These are phyloP conservation scores for Phytophthora lateralis DNA, from an alignment of 352 stramenopile genomes.

Conservation along the genomic window DNA sequence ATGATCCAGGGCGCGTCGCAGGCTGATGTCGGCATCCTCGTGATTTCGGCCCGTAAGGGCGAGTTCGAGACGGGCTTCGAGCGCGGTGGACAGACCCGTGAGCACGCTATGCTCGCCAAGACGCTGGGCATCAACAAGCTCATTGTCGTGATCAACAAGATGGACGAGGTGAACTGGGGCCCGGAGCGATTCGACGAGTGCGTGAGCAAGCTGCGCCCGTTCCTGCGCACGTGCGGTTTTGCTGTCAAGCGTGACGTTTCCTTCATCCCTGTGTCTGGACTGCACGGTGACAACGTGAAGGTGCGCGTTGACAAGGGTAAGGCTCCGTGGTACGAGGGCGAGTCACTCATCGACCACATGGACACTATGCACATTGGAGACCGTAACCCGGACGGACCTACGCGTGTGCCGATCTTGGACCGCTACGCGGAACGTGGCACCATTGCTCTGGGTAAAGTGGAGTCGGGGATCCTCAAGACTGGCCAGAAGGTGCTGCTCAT, in stretches of 20 bases:
- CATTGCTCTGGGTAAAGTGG: conserved; percentile 98
- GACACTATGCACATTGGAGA: conserved; percentile 93
- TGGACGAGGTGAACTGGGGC: conserved; percentile 98
- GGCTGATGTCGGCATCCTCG: conserved; percentile 97
- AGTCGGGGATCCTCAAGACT: conserved; percentile 92
- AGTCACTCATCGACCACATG: conserved; percentile 94
- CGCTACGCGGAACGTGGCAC: conserved; percentile 97
- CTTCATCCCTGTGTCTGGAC: conserved; percentile 97
- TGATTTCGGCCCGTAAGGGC: conserved; percentile 95
- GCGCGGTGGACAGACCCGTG: conserved; percentile 96
- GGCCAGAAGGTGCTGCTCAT: conserved; percentile 96
- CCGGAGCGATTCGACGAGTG: conserved; percentile 93
- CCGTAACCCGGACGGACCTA: conserved; percentile 88
- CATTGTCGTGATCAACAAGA: conserved; percentile 99
- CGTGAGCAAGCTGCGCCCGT: conserved; percentile 95
- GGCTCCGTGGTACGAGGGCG: conserved; percentile 94
- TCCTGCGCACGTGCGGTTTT: conserved; percentile 94
- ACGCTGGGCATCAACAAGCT: conserved; percentile 98
- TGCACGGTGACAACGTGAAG: conserved; percentile 97
- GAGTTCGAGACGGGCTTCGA: conserved; percentile 99
- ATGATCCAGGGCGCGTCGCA: conserved; percentile 98
- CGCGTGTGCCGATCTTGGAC: conserved; percentile 98
- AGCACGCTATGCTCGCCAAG: conserved; percentile 99
- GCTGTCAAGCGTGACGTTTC: conserved; percentile 98
- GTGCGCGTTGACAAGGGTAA: conserved; percentile 71